phyloP scores from a whole-genome alignment of 2,329 filamentous ascomycete species.

The Xylariaceae sp. region DNA sequence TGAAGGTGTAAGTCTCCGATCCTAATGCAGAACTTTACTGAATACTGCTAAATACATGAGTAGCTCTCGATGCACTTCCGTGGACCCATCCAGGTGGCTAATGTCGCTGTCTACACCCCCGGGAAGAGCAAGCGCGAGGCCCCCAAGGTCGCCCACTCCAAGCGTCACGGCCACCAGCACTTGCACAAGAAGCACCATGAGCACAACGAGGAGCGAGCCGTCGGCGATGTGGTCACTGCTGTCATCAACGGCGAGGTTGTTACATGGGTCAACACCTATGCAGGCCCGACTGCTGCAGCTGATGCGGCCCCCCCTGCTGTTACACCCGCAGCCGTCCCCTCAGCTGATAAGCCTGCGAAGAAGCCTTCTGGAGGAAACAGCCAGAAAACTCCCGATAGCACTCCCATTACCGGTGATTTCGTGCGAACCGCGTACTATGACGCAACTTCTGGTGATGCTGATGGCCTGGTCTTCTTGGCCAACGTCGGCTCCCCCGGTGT shows the following conservation, averaged over 20 bases:
- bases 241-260: slow-evolving; percentile 64
- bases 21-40: no score
- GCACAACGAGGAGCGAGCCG: slow-evolving; percentile 52
- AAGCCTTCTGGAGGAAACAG: slow-evolving; percentile 11
- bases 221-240: slow-evolving; percentile 57
- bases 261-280: slow-evolving; percentile 65
- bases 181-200: slow-evolving; percentile 54
- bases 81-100: slow-evolving; percentile 70
- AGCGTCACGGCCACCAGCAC: slow-evolving; percentile 58
- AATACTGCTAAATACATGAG: slow-evolving; percentile 20
- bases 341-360: slow-evolving; percentile 18
- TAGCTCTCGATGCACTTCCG: slow-evolving; percentile 77
- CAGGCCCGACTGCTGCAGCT: slow-evolving; percentile 44
- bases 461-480: slow-evolving; percentile 57
- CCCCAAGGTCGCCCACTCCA: slow-evolving; percentile 39
- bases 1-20: slow-evolving; percentile 66
- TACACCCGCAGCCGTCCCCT: slow-evolving; percentile 19
- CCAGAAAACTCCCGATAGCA: slow-evolving; percentile 14
- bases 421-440: slow-evolving; percentile 55
- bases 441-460: slow-evolving; percentile 46
- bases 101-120: slow-evolving; percentile 74
- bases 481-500: slow-evolving; percentile 54
- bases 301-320: slow-evolving; percentile 29
- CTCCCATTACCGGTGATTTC: slow-evolving; percentile 44
- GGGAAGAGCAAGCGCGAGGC: slow-evolving; percentile 48